These are phyloP conservation scores for Amanita polypyramis DNA, from an alignment of 768 basidiomycete species.

Conservation along the genomic window DNA sequence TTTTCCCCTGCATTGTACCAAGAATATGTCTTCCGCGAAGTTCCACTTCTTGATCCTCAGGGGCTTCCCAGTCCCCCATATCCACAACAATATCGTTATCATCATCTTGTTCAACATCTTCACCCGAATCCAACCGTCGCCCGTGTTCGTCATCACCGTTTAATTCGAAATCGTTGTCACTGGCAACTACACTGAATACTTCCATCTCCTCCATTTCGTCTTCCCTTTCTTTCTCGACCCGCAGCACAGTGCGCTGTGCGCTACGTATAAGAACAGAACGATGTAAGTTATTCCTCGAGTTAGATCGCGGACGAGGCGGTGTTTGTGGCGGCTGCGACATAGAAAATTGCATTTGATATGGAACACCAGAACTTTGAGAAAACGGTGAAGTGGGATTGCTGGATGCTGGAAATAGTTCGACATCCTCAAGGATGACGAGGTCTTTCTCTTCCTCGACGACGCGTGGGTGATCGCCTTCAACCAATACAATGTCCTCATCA, in stretches of 20 bases:
- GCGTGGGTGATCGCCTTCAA: slow-evolving; percentile 54
- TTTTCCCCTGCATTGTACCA: slow-evolving; percentile 25
- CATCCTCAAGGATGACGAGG: slow-evolving; percentile 62
- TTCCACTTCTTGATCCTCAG: slow-evolving; percentile 18
- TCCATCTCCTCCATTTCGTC: slow-evolving; percentile 43
- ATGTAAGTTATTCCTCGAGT: slow-evolving; percentile 45
- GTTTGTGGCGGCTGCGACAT: slow-evolving; percentile 21
- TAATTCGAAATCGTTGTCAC: slow-evolving; percentile 22
- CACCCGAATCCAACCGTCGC: slow-evolving; percentile 14
- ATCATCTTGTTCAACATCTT: slow-evolving; percentile 13
- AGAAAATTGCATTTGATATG: slow-evolving; percentile 9
- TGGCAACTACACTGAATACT: slow-evolving; percentile 28
- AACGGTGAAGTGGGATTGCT: slow-evolving; percentile 10
- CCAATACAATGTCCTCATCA: slow-evolving; percentile 45
- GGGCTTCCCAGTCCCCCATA: slow-evolving; percentile 9
- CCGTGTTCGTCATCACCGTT: slow-evolving; percentile 14
- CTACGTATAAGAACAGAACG: slow-evolving; percentile 62
- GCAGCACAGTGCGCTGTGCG: slow-evolving; percentile 49
- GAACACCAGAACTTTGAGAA: slow-evolving; percentile 8
- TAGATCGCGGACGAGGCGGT: slow-evolving; percentile 23
- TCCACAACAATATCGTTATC: slow-evolving; percentile 1
- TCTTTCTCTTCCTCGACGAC: slow-evolving; percentile 64
- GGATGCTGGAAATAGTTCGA: slow-evolving; percentile 23
- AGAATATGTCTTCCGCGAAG: background rate
- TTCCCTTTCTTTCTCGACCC: slow-evolving; percentile 40